Evolutionary conservation across 2,329 filamentous ascomycete genomes (phyloP).

Genomic region (Colletotrichum chrysophilum): DNA sequence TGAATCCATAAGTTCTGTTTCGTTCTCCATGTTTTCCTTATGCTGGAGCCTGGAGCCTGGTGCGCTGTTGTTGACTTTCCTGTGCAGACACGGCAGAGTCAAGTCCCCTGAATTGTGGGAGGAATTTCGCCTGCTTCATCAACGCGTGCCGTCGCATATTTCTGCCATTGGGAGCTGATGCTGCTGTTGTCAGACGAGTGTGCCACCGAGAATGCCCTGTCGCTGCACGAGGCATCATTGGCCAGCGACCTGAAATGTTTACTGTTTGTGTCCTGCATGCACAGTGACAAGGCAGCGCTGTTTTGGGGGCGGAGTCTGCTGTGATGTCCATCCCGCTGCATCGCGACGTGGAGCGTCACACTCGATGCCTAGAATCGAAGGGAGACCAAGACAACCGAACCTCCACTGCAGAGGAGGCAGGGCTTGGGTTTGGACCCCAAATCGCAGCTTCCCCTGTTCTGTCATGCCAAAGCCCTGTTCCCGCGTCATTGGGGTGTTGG

Average conservation of each 20-base stretch:
- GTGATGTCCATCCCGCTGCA: not conserved
- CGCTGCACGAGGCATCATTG: not conserved
- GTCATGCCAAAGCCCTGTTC: not conserved
- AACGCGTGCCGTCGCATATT: not conserved
- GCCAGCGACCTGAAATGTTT: not conserved
- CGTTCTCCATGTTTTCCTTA: not conserved
- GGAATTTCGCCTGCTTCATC: not conserved
- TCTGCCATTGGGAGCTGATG: not conserved
- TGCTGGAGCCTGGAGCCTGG: not conserved
- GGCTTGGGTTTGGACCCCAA: not conserved
- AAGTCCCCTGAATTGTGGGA: not conserved
- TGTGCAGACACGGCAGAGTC: not conserved
- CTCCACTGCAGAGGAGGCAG: not conserved
- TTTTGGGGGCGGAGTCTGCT: conserved; percentile 10
- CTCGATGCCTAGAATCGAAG: not conserved
- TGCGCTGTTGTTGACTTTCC: not conserved
- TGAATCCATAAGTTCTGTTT: not conserved
- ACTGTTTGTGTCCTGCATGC: not conserved
- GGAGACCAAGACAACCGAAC: not conserved
- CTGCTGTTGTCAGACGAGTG: not conserved
- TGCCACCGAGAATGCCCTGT: not conserved
- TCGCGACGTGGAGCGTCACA: conserved; percentile 11
- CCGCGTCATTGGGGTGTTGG: not conserved
- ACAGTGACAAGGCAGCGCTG: not conserved
- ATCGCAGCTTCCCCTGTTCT: not conserved